Evolutionary conservation across 108 stramenopile genomes (phyloP), one percentile per base, ranked within the genome.

Genomic region (Skeletonema marinoi): DNA sequence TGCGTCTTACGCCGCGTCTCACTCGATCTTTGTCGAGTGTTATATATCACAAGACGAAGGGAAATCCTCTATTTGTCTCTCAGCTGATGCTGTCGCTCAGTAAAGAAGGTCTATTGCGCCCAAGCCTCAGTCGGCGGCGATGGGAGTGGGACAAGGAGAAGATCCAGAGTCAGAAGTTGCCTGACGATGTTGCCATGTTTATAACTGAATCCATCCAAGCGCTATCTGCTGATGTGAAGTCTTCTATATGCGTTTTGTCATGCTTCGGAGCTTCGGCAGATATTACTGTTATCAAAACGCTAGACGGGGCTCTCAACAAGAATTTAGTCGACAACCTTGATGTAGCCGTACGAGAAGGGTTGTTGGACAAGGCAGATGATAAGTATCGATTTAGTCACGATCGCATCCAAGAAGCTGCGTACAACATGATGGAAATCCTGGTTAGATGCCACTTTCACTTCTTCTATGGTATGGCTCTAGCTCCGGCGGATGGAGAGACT

Each of bases 71-170:
- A 4, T 74, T 74, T 30, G 19, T 74, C 19, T 32, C 30, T 6
- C 73, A 32, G 31, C 32, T 74, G 32, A 46, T 74, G 46, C 5
- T 17, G 6, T 61, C 75, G 17, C 25, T 78, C 30, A 65, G 12
- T 35, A 50, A 35, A 9, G 71, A 78, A n/a, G 38, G 71, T 16
- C 35, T 78, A 16, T 19, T 76, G 14, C 58, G 60, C n/a, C 17
- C 35, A 14, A 71, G 31, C 39, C 13, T 38, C 12, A 72, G 32
- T 33, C 31, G 44, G 10, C 60, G 60, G 3, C 41, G 60, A 14
- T 77, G 76, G 76, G 70, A 71, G 32, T 77, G 76, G 76, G 61
- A 71, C 31, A 36, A 60, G n/a, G 74, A 69, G 2, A 60, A 68
- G n/a, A 70, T 75, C 38, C 30, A 33, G n/a, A 63, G 44, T 8